phyloP scores from a whole-genome alignment of 441 rosid species.

The Metrosideros polymorpha region DNA sequence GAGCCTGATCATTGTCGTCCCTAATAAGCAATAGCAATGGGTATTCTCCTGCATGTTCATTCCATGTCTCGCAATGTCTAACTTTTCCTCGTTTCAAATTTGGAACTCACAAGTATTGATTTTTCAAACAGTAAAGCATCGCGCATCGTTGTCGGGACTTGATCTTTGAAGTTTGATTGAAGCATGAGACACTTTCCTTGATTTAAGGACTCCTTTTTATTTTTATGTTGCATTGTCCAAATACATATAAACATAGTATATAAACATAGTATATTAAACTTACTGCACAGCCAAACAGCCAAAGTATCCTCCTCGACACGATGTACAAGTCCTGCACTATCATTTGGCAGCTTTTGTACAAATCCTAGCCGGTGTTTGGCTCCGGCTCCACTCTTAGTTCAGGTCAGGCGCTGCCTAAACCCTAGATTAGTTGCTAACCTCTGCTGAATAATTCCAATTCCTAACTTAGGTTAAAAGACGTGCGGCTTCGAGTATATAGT shows the following conservation, averaged over 20 bases:
- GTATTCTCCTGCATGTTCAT: background rate
- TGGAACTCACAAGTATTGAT: background rate
- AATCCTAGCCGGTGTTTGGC: background rate
- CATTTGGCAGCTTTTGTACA: background rate
- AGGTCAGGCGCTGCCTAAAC: background rate
- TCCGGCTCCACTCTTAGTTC: background rate
- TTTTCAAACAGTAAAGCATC: background rate
- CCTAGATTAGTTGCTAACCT: background rate
- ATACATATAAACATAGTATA: background rate
- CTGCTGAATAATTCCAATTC: background rate
- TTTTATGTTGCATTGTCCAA: background rate
- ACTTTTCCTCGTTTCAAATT: background rate
- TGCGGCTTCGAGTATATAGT: background rate
- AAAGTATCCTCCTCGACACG: background rate
- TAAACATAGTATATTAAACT: background rate
- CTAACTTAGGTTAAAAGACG: background rate
- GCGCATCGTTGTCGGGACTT: rapidly evolving
- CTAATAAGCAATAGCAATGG: background rate
- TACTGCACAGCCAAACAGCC: background rate
- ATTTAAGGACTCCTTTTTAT: background rate
- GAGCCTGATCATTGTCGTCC: background rate
- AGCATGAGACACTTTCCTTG: too few relatives aligned
- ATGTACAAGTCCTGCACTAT: background rate
- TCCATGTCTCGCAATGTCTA: background rate
- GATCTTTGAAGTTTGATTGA: background rate